phyloP scores from a whole-genome alignment of 1,284 basidiomycete species.

The Wallemia ichthyophaga region DNA sequence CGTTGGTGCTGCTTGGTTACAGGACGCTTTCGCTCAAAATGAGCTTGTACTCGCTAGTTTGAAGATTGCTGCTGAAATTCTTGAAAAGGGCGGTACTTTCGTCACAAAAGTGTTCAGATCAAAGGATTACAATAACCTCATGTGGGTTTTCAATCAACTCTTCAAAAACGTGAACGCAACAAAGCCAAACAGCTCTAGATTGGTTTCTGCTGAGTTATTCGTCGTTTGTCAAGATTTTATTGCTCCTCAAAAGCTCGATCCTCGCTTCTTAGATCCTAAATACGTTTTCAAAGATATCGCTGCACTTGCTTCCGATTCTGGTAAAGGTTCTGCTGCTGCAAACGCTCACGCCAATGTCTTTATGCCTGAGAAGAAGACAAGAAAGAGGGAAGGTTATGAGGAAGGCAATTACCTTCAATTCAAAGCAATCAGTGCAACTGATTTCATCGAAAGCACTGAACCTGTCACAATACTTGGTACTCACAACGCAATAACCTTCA shows the following conservation, averaged over 20 bases:
- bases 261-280: conserved; percentile 88
- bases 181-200: conserved; percentile 91
- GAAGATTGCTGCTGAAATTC: conserved; percentile 86
- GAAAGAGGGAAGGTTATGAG: conserved; percentile 77
- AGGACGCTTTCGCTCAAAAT: conserved; percentile 91
- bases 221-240: conserved; percentile 90
- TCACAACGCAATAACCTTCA: conserved; percentile 56
- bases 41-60: conserved; percentile 89
- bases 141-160: conserved; percentile 96
- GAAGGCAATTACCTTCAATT: conserved; percentile 83
- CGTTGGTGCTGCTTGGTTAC: conserved; percentile 96
- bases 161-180: conserved; percentile 94
- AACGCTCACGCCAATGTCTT: conserved; percentile 56
- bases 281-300: conserved; percentile 87
- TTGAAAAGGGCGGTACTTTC: conserved; percentile 76
- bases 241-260: conserved; percentile 82
- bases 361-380: conserved; percentile 82
- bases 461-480: conserved; percentile 54
- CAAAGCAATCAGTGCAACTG: conserved; percentile 36
- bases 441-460: conserved; percentile 41
- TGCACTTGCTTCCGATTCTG: conserved; percentile 1
- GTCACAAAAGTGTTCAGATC: conserved; percentile 98
- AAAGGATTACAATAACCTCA: conserved; percentile 90
- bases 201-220: conserved; percentile 90
- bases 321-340: conserved; percentile 5